These are phyloP conservation scores for Clavispora carvajalis DNA, from an alignment of 805 yeast genomes.

Conservation along the genomic window DNA sequence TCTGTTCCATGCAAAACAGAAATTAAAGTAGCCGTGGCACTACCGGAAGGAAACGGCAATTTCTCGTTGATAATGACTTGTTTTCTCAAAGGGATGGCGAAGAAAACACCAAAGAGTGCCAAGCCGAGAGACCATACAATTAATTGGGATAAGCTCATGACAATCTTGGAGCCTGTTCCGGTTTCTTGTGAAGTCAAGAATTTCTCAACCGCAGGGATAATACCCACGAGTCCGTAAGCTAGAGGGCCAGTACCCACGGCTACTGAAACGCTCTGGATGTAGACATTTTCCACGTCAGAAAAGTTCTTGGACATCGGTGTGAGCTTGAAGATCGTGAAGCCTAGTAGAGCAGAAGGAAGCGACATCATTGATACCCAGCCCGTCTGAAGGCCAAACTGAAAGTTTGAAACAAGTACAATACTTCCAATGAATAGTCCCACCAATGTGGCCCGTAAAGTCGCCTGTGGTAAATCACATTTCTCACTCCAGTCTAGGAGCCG, in stretches of 20 bases:
- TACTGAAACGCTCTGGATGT: conserved; percentile 86
- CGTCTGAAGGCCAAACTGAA: conserved; percentile 94
- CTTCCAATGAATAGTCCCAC: conserved; percentile 86
- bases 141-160: conserved; percentile 45
- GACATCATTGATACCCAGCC: conserved; percentile 99
- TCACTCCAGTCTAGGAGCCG: conserved; percentile 16
- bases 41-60: conserved; percentile 89
- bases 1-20: conserved; percentile 77
- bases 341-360: conserved; percentile 84
- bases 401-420: conserved; percentile 78
- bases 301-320: conserved; percentile 39
- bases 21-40: conserved; percentile 91
- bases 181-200: conserved; percentile 74
- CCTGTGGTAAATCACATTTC: conserved; percentile 55
- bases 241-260: conserved; percentile 98
- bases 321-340: conserved; percentile 74
- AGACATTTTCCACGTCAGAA: conserved; percentile 92
- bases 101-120: conserved; percentile 92
- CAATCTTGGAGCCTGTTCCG: conserved; percentile 44
- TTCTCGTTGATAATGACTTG: conserved; percentile 87
- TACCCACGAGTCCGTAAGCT: conserved; percentile 93
- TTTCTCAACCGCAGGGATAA: conserved; percentile 92
- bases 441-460: conserved; percentile 66
- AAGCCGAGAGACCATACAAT: conserved; percentile 80
- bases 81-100: conserved; percentile 81